Base-by-base conservation (phyloP, 2,329 filamentous ascomycete genomes). In the Phaeomoniella chlamydospora region DNA sequence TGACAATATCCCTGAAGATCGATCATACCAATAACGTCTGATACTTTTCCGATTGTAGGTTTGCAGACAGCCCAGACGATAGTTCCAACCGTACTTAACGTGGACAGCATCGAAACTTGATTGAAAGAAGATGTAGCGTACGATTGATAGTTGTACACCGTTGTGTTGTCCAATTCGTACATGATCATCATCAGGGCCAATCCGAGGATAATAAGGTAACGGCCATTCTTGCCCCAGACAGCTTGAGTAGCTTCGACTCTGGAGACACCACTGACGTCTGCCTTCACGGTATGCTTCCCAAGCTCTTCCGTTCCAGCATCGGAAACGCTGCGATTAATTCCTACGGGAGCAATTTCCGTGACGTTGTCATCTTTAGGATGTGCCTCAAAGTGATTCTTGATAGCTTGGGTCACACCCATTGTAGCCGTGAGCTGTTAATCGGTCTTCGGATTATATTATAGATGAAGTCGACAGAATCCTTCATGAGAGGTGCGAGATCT, bases 121-220 rank as follows among this genome's bases (percentile, higher is more conserved):
- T 54, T 44, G 38, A 62, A 62, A 11, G 52, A 47, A 1, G 59
- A 63, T 2, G 55, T 48, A 3, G 59, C 58, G 41, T 62, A 63
- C 37, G 55, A 57, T 31, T 54, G 50, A 44, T 62, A 62, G 4
- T 52, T 57, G 26, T 51, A 50, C 11, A 57, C 48, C 2, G 56
- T 58, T 2, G 53, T 48, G 35, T 55, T 53, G 41, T 59, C 55
- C 11, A 58, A 43, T 41, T 56, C 51, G 48, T 26, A 26, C 22
- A 26, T 26, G n/a, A 26, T 26, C 22, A 26, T 26, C 22, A 26
- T 26, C 22, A 26, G 6, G 6, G 9, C 22, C 22, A 26, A 26
- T 9, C 22, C 22, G n/a, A n/a, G 9, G n/a, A 26, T 26, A n/a
- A 26, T 26, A n/a, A 26, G n/a, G n/a, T 52, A 54, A 38, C 47